Percentiles rank a stretch among this genome's conserved stretches.
These are phyloP conservation scores for Solanum ahanhuiri DNA, from an alignment of 257 asterid species.

Conservation along the genomic window DNA sequence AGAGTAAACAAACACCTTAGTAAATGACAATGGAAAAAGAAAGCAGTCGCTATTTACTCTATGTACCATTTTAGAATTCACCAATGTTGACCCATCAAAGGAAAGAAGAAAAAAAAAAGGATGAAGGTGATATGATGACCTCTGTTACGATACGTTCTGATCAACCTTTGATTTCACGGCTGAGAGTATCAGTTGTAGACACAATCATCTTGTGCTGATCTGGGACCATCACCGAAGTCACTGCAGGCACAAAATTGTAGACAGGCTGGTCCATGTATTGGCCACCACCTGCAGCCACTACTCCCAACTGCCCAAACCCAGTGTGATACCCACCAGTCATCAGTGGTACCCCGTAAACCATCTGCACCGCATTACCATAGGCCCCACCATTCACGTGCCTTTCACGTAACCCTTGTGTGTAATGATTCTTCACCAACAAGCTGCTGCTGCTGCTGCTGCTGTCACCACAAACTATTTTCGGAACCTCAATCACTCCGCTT, in stretches of 20 bases:
- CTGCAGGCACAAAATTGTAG: conserved; percentile 27
- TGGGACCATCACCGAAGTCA: conserved; percentile 2
- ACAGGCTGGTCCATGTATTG: conserved; percentile 32
- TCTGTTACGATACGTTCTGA: conserved; percentile 1
- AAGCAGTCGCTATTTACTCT: not conserved
- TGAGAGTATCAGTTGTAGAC: conserved; percentile 6
- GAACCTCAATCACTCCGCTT: not conserved
- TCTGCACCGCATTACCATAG: conserved; percentile 5
- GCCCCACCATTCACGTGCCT: conserved; percentile 9
- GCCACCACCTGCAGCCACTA: conserved; percentile 21
- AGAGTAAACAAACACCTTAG: not conserved
- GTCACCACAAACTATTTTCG: not conserved
- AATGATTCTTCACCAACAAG: not conserved
- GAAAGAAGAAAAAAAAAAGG: not conserved
- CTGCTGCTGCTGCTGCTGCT: not conserved
- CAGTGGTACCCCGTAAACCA: conserved; percentile 35
- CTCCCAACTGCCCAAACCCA: conserved; percentile 16
- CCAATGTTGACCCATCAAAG: not conserved
- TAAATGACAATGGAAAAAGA: not conserved
- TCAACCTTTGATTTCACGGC: conserved; percentile 14
- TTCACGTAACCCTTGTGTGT: not conserved
- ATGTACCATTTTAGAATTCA: not conserved
- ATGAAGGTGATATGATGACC: not conserved
- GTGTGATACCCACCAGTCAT: conserved; percentile 17
- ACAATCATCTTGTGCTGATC: conserved; percentile 13